Evolutionary conservation across 176 grass and related monocot species (phyloP).

Genomic region (Aegilops umbellulata): DNA sequence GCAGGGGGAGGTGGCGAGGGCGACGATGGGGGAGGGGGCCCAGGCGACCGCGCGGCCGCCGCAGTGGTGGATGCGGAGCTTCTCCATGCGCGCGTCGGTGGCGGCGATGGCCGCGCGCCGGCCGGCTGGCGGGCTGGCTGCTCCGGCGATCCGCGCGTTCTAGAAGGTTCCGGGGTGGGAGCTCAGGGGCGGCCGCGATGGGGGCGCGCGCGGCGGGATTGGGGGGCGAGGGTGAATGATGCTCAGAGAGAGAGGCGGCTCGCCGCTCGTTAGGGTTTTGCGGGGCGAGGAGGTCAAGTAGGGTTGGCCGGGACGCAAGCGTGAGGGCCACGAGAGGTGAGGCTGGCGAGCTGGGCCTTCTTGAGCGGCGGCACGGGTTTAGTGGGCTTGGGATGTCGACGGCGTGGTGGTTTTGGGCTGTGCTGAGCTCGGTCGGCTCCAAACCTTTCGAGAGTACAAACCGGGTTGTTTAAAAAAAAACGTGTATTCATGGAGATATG

Average conservation of each 20-base stretch:
- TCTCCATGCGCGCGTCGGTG: slow-evolving; percentile 52
- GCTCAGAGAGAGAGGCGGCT: slow-evolving; percentile 49
- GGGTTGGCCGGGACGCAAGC: not conserved
- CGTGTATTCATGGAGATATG: no score
- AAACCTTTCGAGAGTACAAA: no score
- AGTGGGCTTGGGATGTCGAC: not conserved
- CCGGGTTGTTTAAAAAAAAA: no score
- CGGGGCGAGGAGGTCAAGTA: slow-evolving; percentile 16
- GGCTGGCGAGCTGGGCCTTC: not conserved
- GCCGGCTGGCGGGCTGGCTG: not conserved
- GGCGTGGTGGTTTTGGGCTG: not conserved
- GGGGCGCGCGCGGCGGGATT: not conserved
- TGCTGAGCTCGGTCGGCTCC: no score
- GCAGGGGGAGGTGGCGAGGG: slow-evolving; percentile 66
- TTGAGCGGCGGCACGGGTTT: not conserved
- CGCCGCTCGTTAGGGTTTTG: slow-evolving; percentile 57
- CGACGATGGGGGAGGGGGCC: slow-evolving; percentile 69
- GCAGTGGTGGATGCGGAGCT: slow-evolving; percentile 64
- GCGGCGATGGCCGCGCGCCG: not conserved
- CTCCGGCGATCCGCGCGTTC: slow-evolving; percentile 11
- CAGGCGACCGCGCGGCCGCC: slow-evolving; percentile 54
- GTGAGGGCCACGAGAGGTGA: slow-evolving; percentile 32
- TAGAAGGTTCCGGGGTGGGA: slow-evolving; percentile 4
- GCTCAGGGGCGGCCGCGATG: slow-evolving; percentile 28
- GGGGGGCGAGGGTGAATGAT: not conserved